These are phyloP conservation scores for Xylariaceae sp. DNA, from an alignment of 2,329 filamentous ascomycete species.

Conservation along the genomic window DNA sequence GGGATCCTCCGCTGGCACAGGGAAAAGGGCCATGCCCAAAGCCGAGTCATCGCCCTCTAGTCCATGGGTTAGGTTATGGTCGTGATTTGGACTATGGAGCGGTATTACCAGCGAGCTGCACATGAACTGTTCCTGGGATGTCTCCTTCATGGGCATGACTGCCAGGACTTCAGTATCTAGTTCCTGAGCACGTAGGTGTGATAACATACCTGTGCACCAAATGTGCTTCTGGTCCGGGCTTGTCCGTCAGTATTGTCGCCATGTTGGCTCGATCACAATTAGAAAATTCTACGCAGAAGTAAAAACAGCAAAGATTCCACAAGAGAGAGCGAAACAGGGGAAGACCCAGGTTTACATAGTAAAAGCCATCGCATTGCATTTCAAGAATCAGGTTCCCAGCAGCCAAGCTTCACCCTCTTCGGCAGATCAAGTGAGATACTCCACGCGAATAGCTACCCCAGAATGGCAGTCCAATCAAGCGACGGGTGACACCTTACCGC, in stretches of 20 bases:
- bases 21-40: slow-evolving; percentile 57
- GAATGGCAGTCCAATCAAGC: too few species aligned
- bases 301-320: too few species aligned
- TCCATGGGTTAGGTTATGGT: background rate
- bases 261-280: too few species aligned
- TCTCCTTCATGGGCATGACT: slow-evolving; percentile 51
- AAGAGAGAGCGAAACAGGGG: too few species aligned
- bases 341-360: too few species aligned
- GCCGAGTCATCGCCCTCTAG: slow-evolving; percentile 54
- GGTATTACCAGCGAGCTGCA: slow-evolving; percentile 30
- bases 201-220: slow-evolving; percentile 26
- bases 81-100: background rate
- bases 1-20: slow-evolving; percentile 56
- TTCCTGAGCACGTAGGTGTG: background rate
- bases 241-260: background rate
- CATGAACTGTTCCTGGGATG: slow-evolving; percentile 53
- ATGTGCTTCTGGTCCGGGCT: slow-evolving; percentile 3
- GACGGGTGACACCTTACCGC: too few species aligned
- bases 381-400: too few species aligned
- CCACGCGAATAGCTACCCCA: too few species aligned
- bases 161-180: background rate
- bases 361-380: too few species aligned
- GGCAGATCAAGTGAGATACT: too few species aligned
- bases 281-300: too few species aligned
- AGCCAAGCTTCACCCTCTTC: too few species aligned